Base-by-base conservation (phyloP, 129 eudicot genomes). In the Flaveria linearis region DNA sequence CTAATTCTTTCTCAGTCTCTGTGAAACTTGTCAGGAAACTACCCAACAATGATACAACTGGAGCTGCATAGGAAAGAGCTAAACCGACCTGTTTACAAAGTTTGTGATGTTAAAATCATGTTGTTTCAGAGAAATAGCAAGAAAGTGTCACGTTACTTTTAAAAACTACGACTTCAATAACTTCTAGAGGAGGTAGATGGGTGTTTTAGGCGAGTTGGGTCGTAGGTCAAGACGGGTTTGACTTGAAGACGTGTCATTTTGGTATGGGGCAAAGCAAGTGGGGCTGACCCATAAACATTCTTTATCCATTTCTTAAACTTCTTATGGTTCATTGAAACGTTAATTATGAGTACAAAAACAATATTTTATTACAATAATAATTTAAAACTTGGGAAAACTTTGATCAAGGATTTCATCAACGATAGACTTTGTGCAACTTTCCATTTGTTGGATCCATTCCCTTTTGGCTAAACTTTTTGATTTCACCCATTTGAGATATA, bases 1-100 rank as follows among this genome's bases (percentile, higher is more conserved):
- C 97, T 92, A 94, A 84, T 80, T 94, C 97, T 83, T 91, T 94
- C 74, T 94, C 98, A 6, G 98, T 94, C 71, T 94, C 98, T n/a
- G 97, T 89, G 80, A 91, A 91, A 77, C 98, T 94, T 20, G 97
- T 84, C 78, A 91, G 82, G 69, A 94, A 94, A 80, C 93, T 94
- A 69, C 98, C 97, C 69, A 94, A 65, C 63, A 91, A 81, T 20
- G 98, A 88, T 57, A 94, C 98, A 76, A 87, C 76, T 20, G 98
- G 97, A 68, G 97, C 85, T 71, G 98, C 97, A 64, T 94, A 94
- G 23, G 98, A 94, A 76, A 94, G 97, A 10, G 98, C 98, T 86
- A 94, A 83, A 45, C 98, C 98, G 18, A 94, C 97, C 98, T 94
- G 88, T 74, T 71, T 62, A 80, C 25, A 74, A 70, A 79, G 14